Conservation (phyloP, 805 yeast genomes). For the Saccharomycopsis malanga region DNA sequence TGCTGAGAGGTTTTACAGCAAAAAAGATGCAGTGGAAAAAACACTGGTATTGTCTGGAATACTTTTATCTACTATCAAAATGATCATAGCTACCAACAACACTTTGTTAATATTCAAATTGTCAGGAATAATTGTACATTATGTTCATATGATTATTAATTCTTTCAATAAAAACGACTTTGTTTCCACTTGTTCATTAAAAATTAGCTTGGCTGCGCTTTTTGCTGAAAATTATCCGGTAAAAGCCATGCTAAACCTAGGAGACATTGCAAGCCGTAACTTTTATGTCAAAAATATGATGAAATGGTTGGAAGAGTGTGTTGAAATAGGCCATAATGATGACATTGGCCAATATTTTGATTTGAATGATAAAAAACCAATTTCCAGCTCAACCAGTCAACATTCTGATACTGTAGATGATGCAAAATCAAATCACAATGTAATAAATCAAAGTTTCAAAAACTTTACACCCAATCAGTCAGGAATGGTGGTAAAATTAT, state of each 20-base stretch:
- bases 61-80: constrained; percentile 1
- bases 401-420: not conserved
- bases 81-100: not conserved
- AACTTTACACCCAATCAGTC: no score
- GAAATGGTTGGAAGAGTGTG: constrained; percentile 10
- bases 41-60: no score
- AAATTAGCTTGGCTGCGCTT: not conserved
- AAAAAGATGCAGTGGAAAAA: not conserved
- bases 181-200: not conserved
- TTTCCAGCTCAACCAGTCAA: not conserved
- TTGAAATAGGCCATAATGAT: not conserved
- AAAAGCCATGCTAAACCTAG: not conserved
- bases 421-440: not conserved
- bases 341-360: not conserved
- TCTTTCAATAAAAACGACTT: not conserved
- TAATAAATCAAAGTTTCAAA: not conserved
- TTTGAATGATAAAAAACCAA: not conserved
- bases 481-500: no score
- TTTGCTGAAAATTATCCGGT: not conserved
- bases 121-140: not conserved
- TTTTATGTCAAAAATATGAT: not conserved
- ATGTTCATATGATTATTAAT: not conserved
- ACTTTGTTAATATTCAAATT: constrained; percentile 1
- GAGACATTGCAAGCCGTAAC: constrained; percentile 3
- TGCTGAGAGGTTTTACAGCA: not conserved